Evolutionary conservation across 495 filamentous ascomycete species (phyloP).

Genomic region (Podospora australis): DNA sequence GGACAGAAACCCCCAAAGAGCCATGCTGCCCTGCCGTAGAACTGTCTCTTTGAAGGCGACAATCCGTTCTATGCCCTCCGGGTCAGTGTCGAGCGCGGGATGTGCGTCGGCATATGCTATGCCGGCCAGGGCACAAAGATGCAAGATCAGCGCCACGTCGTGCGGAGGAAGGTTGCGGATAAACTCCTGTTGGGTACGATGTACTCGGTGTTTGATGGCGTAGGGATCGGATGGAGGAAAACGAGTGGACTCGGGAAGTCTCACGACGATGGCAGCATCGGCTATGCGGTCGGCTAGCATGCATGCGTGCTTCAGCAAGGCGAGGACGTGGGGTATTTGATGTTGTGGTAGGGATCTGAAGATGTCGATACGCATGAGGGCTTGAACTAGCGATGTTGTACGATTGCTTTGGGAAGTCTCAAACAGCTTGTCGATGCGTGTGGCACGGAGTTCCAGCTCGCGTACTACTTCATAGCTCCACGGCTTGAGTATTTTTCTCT

Average conservation of each 20-base stretch:
- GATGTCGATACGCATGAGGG: neutral
- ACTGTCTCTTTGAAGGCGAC: slow-evolving; percentile 17
- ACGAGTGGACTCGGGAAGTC: neutral
- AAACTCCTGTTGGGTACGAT: slow-evolving; percentile 14
- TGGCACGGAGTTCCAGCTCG: slow-evolving; percentile 23
- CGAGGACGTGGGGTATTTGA: neutral
- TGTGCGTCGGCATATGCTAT: slow-evolving; percentile 5
- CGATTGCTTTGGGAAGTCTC: no score
- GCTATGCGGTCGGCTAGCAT: neutral
- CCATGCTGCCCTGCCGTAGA: slow-evolving; percentile 12
- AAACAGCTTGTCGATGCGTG: slow-evolving; percentile 17
- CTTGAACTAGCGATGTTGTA: no score
- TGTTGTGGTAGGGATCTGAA: neutral
- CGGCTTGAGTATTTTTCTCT: slow-evolving; percentile 11
- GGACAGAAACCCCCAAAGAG: slow-evolving; percentile 15
- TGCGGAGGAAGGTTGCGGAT: slow-evolving; percentile 12
- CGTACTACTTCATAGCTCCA: slow-evolving; percentile 14
- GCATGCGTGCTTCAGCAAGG: neutral
- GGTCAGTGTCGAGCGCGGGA: neutral
- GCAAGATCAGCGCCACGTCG: slow-evolving; percentile 20
- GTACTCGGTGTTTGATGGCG: neutral
- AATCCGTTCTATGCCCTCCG: slow-evolving; percentile 1
- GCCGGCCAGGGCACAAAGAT: slow-evolving; percentile 6
- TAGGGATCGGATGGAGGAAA: neutral
- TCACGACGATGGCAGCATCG: neutral